phyloP scores from a whole-genome alignment of 306 rosid genomes.

The Begonia fuchsioides region DNA sequence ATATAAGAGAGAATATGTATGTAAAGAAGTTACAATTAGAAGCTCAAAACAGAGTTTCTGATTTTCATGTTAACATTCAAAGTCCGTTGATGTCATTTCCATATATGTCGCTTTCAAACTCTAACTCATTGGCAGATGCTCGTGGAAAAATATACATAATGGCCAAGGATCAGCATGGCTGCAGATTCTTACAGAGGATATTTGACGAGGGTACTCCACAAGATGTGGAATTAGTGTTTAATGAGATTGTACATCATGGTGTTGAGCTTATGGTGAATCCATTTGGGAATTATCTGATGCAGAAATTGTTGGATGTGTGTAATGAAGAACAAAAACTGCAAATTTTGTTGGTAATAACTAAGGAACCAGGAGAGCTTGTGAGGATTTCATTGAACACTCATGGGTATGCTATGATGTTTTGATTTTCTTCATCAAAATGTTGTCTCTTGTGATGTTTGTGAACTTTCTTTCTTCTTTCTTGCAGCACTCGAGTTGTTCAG shows the following conservation, averaged over 20 bases:
- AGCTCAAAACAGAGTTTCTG: conserved; percentile 9
- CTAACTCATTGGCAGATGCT: conserved; percentile 24
- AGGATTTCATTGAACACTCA: conserved; percentile 46
- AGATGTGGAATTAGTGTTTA: conserved; percentile 33
- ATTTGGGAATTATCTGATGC: conserved; percentile 75
- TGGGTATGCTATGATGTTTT: conserved; percentile 28
- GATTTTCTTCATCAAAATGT: conserved; percentile 3
- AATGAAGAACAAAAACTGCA: conserved; percentile 36
- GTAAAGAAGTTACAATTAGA: conserved; percentile 16
- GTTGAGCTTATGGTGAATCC: conserved; percentile 56
- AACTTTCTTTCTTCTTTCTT: conserved; percentile 7
- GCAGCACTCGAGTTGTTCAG: conserved; percentile 61
- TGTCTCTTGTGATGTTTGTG: background rate
- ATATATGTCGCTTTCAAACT: background rate
- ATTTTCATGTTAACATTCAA: conserved; percentile 18
- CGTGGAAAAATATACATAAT: conserved; percentile 24
- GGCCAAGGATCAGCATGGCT: conserved; percentile 66
- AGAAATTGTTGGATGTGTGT: conserved; percentile 52
- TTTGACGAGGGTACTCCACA: conserved; percentile 36
- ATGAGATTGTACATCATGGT: conserved; percentile 32
- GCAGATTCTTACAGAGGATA: conserved; percentile 42
- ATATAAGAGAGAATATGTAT: conserved; percentile 14
- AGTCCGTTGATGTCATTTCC: conserved; percentile 7
- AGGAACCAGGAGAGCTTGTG: conserved; percentile 39
- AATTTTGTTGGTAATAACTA: conserved; percentile 30